Evolutionary conservation across 169 alveolate genomes (phyloP).

Genomic region (Cryptosporidium sp.): DNA sequence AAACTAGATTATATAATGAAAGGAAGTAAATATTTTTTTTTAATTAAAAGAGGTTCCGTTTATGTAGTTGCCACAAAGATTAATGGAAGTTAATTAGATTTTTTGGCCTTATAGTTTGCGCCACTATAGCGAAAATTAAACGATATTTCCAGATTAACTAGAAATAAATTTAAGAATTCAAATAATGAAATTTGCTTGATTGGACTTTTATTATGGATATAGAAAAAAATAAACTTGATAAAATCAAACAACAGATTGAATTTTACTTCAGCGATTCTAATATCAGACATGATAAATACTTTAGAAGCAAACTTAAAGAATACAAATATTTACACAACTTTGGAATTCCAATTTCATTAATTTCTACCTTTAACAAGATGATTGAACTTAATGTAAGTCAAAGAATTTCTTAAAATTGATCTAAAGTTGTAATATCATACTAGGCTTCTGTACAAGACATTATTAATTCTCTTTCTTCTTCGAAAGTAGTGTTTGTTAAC

Average conservation of each 20-base stretch:
- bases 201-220: not conserved
- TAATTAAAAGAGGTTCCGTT: no score
- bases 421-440: not conserved
- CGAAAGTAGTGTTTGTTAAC: conserved; percentile 35
- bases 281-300: conserved; percentile 57
- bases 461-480: conserved; percentile 42
- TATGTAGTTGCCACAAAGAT: not conserved
- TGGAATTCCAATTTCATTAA: conserved; percentile 61
- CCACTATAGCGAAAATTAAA: not conserved
- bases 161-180: not conserved
- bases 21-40: not conserved
- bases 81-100: no score
- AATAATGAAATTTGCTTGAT: not conserved
- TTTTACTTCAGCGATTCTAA: conserved; percentile 70
- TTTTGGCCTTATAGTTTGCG: not conserved
- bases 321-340: not conserved
- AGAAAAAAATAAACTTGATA: conserved; percentile 7
- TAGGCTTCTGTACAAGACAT: conserved; percentile 53
- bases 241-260: conserved; percentile 51
- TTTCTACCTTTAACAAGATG: conserved; percentile 34
- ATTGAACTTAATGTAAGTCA: conserved; percentile 38
- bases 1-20: not conserved
- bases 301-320: conserved; percentile 41
- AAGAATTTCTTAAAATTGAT: no score
- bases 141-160: not conserved